phyloP scores from a whole-genome alignment of 768 basidiomycete genomes.

The Amanita phalloides region DNA sequence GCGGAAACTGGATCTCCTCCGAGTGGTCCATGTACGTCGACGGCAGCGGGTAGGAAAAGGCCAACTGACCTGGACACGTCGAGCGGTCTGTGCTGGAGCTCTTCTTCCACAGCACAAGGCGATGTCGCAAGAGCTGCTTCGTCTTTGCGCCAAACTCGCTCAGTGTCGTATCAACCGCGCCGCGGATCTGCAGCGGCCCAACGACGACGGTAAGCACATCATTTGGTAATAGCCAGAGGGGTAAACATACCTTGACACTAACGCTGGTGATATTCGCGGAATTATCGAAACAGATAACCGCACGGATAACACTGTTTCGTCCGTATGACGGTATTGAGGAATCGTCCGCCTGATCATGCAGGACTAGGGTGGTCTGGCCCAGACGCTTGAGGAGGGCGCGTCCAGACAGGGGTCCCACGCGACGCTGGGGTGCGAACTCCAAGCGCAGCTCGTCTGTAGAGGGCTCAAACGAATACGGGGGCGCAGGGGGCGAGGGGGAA shows the following conservation, averaged over 20 bases:
- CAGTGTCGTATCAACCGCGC: conserved; percentile 26
- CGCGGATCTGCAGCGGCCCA: conserved; percentile 20
- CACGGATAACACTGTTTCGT: conserved; percentile 28
- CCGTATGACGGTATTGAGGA: conserved; percentile 31
- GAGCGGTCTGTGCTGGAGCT: conserved; percentile 6
- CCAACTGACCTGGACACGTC: conserved; percentile 21
- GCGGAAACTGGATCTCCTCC: conserved; percentile 31
- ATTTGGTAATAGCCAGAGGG: background rate
- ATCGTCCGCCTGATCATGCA: conserved; percentile 35
- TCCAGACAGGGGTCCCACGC: conserved; percentile 17
- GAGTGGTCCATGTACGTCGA: conserved; percentile 28
- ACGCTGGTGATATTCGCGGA: conserved; percentile 29
- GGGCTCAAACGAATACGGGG: conserved; percentile 48
- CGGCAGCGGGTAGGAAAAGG: conserved; percentile 37
- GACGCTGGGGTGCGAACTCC: conserved; percentile 30
- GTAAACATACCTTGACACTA: conserved; percentile 29
- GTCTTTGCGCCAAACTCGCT: conserved; percentile 28
- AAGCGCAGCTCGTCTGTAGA: conserved; percentile 41
- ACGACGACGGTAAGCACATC: no score
- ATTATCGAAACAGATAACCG: conserved; percentile 31
- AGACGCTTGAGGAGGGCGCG: conserved; percentile 29
- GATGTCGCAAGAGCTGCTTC: conserved; percentile 20
- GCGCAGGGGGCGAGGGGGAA: conserved; percentile 41
- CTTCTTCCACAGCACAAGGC: conserved; percentile 26
- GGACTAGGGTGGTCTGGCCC: conserved; percentile 28